A percentile compares a stretch with the other conserved stretches of the same genome.
These are phyloP conservation scores for Xylaria sp. DNA, from an alignment of 2,329 filamentous ascomycete species.

Conservation along the genomic window DNA sequence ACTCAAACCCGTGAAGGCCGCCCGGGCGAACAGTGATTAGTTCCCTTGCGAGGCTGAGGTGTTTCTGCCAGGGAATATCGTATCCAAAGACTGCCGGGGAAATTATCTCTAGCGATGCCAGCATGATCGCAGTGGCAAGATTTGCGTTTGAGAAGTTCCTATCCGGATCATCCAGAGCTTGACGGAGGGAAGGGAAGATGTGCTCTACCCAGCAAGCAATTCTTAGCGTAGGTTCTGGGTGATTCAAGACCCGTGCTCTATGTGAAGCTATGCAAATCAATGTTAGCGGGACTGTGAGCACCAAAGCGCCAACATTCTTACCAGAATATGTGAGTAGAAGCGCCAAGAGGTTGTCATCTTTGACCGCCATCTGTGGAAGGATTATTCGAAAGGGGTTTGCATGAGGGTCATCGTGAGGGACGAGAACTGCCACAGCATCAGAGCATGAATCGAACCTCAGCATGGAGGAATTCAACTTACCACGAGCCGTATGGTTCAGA, in stretches of 20 bases:
- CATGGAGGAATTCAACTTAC: conserved; percentile 63
- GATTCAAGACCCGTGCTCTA: conserved; percentile 71
- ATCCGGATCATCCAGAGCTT: conserved; percentile 63
- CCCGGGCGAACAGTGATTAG: conserved; percentile 67
- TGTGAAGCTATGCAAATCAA: conserved; percentile 64
- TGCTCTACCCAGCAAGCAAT: conserved; percentile 81
- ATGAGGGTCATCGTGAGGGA: conserved; percentile 54
- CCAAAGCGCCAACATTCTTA: conserved; percentile 25
- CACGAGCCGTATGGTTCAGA: conserved; percentile 77
- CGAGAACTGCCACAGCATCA: conserved; percentile 54
- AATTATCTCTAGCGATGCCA: conserved; percentile 81
- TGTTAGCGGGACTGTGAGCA: conserved; percentile 16
- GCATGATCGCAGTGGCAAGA: conserved; percentile 81
- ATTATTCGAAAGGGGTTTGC: conserved; percentile 57
- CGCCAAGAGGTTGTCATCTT: conserved; percentile 72
- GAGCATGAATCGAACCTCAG: conserved; percentile 34
- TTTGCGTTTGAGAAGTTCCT: conserved; percentile 71
- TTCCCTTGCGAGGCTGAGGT: conserved; percentile 74
- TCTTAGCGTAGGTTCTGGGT: conserved; percentile 73
- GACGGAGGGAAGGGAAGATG: conserved; percentile 73
- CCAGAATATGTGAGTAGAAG: conserved; percentile 76
- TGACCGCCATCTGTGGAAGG: conserved; percentile 64
- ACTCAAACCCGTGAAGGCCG: conserved; percentile 53
- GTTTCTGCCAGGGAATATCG: conserved; percentile 78
- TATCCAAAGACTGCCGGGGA: conserved; percentile 80